Percentiles rank a stretch among this genome's conserved stretches.
These are phyloP conservation scores for Austroboletus olivaceoglutinosus DNA, from an alignment of 1,284 basidiomycete genomes.

Conservation along the genomic window DNA sequence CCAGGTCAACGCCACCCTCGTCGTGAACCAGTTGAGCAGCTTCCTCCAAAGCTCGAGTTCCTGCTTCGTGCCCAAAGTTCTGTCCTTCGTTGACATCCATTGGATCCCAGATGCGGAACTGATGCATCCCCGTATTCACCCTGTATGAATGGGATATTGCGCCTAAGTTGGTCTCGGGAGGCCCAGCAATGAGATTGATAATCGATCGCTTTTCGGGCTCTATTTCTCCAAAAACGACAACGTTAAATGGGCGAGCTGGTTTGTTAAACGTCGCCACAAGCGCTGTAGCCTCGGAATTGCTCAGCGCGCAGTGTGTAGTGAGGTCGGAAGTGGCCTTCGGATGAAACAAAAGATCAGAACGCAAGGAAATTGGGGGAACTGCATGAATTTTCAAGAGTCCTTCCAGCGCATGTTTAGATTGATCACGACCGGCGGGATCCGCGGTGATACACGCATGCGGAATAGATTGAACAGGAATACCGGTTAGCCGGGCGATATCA, in stretches of 20 bases:
- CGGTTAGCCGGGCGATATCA: not conserved
- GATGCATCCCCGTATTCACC: too few relatives aligned
- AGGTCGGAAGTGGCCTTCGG: not conserved
- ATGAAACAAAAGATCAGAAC: not conserved
- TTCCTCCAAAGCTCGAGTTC: not conserved
- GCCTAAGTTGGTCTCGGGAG: not conserved
- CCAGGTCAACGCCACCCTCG: slow-evolving; percentile 27
- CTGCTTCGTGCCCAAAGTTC: not conserved
- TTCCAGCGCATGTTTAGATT: not conserved
- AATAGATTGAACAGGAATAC: slow-evolving; percentile 1
- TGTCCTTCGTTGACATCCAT: slow-evolving; percentile 3
- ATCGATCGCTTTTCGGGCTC: not conserved
- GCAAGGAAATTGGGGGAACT: not conserved
- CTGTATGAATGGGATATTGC: not conserved
- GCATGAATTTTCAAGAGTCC: not conserved
- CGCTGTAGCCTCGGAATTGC: not conserved
- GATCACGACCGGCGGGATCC: not conserved
- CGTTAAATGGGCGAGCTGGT: not conserved
- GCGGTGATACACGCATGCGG: not conserved
- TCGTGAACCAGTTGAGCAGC: not conserved
- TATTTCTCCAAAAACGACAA: not conserved
- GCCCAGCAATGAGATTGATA: slow-evolving; percentile 7
- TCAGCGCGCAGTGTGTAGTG: not conserved
- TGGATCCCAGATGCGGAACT: too few relatives aligned
- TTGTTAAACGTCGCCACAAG: not conserved